Conservation (phyloP, 768 basidiomycete species). For the Termitomyces sp. region DNA sequence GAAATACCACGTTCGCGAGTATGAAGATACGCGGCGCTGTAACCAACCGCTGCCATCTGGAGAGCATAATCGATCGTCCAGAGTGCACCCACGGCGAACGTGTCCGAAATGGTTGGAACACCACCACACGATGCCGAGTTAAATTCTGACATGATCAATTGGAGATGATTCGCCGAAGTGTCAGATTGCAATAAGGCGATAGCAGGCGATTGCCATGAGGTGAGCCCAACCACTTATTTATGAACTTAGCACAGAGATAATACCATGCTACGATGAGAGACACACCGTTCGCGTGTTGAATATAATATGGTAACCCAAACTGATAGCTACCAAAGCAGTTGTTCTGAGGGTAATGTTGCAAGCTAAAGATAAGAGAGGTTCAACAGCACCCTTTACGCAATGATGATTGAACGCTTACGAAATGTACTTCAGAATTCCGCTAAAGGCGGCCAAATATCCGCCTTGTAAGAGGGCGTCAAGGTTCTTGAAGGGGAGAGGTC, state of each 20-base stretch:
- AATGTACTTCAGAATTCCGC: constrained; percentile 41
- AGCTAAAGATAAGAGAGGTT: constrained; percentile 17
- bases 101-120: constrained; percentile 42
- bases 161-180: constrained; percentile 24
- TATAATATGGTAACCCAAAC: constrained; percentile 38
- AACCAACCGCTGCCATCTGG: constrained; percentile 45
- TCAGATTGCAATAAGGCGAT: constrained; percentile 28
- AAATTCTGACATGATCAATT: constrained; percentile 49
- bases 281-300: constrained; percentile 42
- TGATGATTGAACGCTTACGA: constrained; percentile 25
- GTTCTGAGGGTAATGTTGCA: constrained; percentile 53
- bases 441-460: constrained; percentile 34
- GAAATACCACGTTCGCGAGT: constrained; percentile 48
- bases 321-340: constrained; percentile 32
- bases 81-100: constrained; percentile 44
- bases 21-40: constrained; percentile 45
- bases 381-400: not conserved
- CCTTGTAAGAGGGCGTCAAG: constrained; percentile 36
- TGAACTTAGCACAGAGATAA: constrained; percentile 1
- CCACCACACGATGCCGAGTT: constrained; percentile 52
- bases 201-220: constrained; percentile 43
- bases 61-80: constrained; percentile 52
- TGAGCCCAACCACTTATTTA: constrained; percentile 30
- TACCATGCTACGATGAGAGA: not conserved
- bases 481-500: constrained; percentile 26